phyloP scores from a whole-genome alignment of 352 stramenopile species.

The Phytophthora capsici region DNA sequence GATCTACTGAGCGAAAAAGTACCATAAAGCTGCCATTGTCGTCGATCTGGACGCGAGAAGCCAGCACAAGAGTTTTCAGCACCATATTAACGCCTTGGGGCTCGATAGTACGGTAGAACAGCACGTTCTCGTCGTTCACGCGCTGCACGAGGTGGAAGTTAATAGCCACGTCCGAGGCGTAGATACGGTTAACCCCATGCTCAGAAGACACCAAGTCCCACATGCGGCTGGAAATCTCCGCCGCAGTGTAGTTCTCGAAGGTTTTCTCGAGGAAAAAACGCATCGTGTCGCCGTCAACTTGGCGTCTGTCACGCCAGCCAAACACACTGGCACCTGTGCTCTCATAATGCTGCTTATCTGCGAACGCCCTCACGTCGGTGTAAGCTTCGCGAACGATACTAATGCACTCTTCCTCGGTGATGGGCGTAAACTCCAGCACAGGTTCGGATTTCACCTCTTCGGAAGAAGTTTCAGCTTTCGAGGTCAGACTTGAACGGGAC shows the following conservation, averaged over 20 bases:
- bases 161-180: slow-evolving; percentile 59
- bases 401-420: slow-evolving; percentile 57
- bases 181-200: slow-evolving; percentile 61
- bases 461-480: background rate
- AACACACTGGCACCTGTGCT: slow-evolving; percentile 63
- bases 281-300: slow-evolving; percentile 55
- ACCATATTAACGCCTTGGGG: slow-evolving; percentile 45
- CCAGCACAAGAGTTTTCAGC: slow-evolving; percentile 62
- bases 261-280: slow-evolving; percentile 75
- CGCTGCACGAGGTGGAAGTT: slow-evolving; percentile 62
- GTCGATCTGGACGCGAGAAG: slow-evolving; percentile 60
- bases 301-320: slow-evolving; percentile 64
- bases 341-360: slow-evolving; percentile 44
- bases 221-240: slow-evolving; percentile 51
- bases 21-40: slow-evolving; percentile 60
- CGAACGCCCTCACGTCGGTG: slow-evolving; percentile 50
- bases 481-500: background rate
- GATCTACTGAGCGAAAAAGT: slow-evolving; percentile 68
- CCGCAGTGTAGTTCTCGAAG: slow-evolving; percentile 45
- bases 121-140: slow-evolving; percentile 61
- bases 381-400: slow-evolving; percentile 54
- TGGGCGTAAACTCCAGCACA: slow-evolving; percentile 31
- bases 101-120: slow-evolving; percentile 75
- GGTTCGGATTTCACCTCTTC: slow-evolving; percentile 19
- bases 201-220: slow-evolving; percentile 71